phyloP scores from a whole-genome alignment of 495 filamentous ascomycete genomes.

The Aspergillus heteromorphus region DNA sequence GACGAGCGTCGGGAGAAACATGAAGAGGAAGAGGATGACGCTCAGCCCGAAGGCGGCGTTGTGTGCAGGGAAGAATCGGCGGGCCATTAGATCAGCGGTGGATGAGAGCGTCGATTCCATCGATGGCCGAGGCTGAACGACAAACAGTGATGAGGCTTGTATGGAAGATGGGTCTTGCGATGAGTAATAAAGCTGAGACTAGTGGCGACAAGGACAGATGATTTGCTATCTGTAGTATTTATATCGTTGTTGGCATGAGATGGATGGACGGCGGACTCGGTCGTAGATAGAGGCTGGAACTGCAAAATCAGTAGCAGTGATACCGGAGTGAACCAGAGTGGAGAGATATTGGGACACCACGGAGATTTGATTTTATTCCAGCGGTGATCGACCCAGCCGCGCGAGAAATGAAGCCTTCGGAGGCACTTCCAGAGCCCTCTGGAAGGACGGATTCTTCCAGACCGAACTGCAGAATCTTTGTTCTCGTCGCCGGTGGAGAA shows the following conservation, averaged over 20 bases:
- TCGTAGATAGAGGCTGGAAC: background rate
- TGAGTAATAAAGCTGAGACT: too few relatives aligned
- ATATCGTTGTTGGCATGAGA: background rate
- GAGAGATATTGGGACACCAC: background rate
- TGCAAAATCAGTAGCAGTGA: background rate
- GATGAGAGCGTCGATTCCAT: slow-evolving; percentile 5
- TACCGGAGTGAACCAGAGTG: background rate
- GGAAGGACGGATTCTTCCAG: background rate
- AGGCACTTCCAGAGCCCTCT: background rate
- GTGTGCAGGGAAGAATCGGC: slow-evolving; percentile 26
- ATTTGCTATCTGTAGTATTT: background rate
- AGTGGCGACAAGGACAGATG: background rate
- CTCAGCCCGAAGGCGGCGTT: slow-evolving; percentile 32
- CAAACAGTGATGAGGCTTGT: background rate
- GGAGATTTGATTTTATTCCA: background rate
- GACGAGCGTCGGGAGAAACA: slow-evolving; percentile 38
- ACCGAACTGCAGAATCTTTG: too few relatives aligned
- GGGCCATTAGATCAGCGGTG: slow-evolving; percentile 27
- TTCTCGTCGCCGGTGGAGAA: background rate
- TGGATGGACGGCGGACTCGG: background rate
- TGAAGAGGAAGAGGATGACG: slow-evolving; percentile 34
- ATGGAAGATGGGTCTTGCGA: too few relatives aligned
- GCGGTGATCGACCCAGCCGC: background rate
- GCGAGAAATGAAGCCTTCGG: background rate
- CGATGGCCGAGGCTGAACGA: background rate